Base-by-base conservation (phyloP, 169 alveolate genomes). In the Babesia ovata region DNA sequence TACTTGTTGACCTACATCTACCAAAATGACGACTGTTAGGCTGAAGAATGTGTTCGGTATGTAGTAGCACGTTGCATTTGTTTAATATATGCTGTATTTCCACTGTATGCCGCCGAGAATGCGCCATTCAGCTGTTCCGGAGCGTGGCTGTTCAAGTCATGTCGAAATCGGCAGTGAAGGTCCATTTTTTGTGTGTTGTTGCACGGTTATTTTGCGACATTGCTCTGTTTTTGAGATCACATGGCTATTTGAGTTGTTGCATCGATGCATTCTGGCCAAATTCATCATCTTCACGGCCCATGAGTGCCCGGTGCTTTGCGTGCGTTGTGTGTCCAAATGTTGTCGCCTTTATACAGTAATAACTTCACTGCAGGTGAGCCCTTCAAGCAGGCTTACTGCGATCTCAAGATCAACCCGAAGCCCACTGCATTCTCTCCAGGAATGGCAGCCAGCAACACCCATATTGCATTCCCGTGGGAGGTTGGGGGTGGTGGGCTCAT, bases 401-500 rank as follows among this genome's bases (percentile, higher is more conserved):
- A 82, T 42, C 56, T 82, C 22, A 71, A 73, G 63, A 46, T 82
- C 52, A 82, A 59, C 45, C 67, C 89, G 49, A 63, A 62, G 61
- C 85, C 89, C 22, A 82, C 84, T 11, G 77, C 63, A 17, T 58
- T 59, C 24, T 74, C 89, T 21, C 58, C 78, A 21, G 89, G 89
- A 13, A 69, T 82, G 71, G 89, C 89, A 2, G 67, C 85, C 16
- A 82, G 89, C 48, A 36, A 70, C 33, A 62, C 54, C 19, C 69
- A 82, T 22, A 61, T 82, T 45, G 89, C 89, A 86, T 79, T 79
- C 22, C 94, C 94, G 10, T 89, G 94, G 94, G 90, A 89, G 57
- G 94, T 89, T 19, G 90, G 88, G 33, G 87, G 92, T 14, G 94
- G 94, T 54, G 94, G 94, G 16, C 26, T 89, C 58, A 75, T 89